Conservation (phyloP, 176 grass and related monocot species). For the Oryza longistaminata region DNA sequence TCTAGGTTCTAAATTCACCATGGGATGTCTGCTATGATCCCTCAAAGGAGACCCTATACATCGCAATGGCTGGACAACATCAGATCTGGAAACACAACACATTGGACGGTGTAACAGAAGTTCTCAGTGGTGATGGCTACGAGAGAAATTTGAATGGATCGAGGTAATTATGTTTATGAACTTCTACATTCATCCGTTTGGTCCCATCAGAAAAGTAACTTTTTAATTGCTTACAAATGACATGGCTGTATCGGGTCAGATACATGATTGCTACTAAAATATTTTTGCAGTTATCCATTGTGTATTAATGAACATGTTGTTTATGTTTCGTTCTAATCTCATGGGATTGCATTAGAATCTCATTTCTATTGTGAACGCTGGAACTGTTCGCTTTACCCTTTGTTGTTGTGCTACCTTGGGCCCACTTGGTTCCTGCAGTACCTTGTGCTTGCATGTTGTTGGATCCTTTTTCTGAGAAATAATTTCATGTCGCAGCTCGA, state of each 20-base stretch:
- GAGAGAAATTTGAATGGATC: slow-evolving; percentile 94
- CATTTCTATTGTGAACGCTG: not conserved
- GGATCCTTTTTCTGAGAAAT: slow-evolving; percentile 29
- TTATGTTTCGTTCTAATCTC: slow-evolving; percentile 14
- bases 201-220: slow-evolving; percentile 5
- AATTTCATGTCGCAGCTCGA: slow-evolving; percentile 53
- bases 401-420: slow-evolving; percentile 15
- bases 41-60: slow-evolving; percentile 67
- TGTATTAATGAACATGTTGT: slow-evolving; percentile 30
- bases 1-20: slow-evolving; percentile 94
- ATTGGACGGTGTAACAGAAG: slow-evolving; percentile 60
- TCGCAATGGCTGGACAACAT: slow-evolving; percentile 98
- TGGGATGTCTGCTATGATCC: slow-evolving; percentile 92
- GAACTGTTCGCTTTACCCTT: slow-evolving; percentile 1
- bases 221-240: slow-evolving; percentile 21
- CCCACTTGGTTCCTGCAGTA: slow-evolving; percentile 7
- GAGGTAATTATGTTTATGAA: slow-evolving; percentile 52
- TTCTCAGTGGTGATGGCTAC: slow-evolving; percentile 88
- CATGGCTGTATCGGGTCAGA: not conserved
- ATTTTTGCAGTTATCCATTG: not conserved
- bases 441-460: slow-evolving; percentile 17
- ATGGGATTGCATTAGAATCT: slow-evolving; percentile 23
- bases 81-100: slow-evolving; percentile 90
- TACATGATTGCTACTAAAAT: not conserved
- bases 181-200: not conserved